A percentile compares a stretch with the other conserved stretches of the same genome.
Evolutionary conservation across 1,139 yeast species (phyloP).

Genomic region (Zhuliangozyma blackwelliae): DNA sequence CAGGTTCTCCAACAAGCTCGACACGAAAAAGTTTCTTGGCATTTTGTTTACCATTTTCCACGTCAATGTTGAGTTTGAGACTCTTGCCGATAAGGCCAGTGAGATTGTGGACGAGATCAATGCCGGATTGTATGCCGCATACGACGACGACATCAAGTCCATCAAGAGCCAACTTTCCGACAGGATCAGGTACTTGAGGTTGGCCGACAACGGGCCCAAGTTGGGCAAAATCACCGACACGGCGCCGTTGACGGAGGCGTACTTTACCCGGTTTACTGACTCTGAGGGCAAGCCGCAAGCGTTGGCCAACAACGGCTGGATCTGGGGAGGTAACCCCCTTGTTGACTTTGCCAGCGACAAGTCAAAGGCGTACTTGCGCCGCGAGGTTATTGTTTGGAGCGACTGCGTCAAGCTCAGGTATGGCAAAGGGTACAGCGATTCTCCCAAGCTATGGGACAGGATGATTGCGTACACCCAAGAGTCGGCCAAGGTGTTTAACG

Average conservation of each 20-base stretch:
- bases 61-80: slow-evolving; percentile 23
- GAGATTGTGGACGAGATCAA: slow-evolving; percentile 74
- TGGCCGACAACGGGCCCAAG: slow-evolving; percentile 78
- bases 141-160: slow-evolving; percentile 65
- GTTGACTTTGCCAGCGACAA: slow-evolving; percentile 84
- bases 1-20: slow-evolving; percentile 54
- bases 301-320: slow-evolving; percentile 96
- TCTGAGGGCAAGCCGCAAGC: slow-evolving; percentile 60
- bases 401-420: slow-evolving; percentile 93
- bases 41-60: slow-evolving; percentile 32
- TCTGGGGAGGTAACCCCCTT: slow-evolving; percentile 94
- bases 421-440: slow-evolving; percentile 71
- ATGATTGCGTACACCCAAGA: slow-evolving; percentile 74
- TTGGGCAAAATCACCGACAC: slow-evolving; percentile 57
- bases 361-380: slow-evolving; percentile 76
- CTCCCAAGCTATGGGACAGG: slow-evolving; percentile 85
- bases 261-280: slow-evolving; percentile 68
- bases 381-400: slow-evolving; percentile 97
- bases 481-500: slow-evolving; percentile 77
- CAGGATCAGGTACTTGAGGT: slow-evolving; percentile 68
- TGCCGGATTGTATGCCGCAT: slow-evolving; percentile 64
- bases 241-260: slow-evolving; percentile 74
- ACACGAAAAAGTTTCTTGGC: slow-evolving; percentile 47
- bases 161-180: slow-evolving; percentile 68
- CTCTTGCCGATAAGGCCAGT: slow-evolving; percentile 39